A percentile compares a stretch with the other conserved stretches of the same genome.
Evolutionary conservation across 345 rosid species (phyloP).

Genomic region (Hypericum androsaemum): DNA sequence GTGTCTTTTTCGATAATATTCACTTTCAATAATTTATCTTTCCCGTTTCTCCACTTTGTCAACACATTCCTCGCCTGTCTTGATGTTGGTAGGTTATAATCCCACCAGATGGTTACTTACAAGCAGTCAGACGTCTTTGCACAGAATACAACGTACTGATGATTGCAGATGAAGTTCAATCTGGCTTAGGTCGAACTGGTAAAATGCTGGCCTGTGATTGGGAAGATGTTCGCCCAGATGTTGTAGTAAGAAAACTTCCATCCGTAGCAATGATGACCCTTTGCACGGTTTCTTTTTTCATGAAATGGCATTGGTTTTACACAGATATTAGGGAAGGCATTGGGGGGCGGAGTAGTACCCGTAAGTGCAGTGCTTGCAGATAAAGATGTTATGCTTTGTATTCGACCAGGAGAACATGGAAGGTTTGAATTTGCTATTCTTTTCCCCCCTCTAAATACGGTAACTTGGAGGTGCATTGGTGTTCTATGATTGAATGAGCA

Average conservation of each 20-base stretch:
- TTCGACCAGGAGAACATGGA: conserved; percentile 96
- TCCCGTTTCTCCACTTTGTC: conserved; percentile 1
- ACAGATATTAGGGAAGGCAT: conserved; percentile 85
- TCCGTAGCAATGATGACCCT: no score
- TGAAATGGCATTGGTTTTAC: no score
- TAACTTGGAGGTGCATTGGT: no score
- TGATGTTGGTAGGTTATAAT: conserved; percentile 50
- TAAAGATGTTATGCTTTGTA: conserved; percentile 82
- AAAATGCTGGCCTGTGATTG: conserved; percentile 92
- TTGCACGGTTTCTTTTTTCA: no score
- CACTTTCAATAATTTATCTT: no score
- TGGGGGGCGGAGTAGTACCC: conserved; percentile 96
- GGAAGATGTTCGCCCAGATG: conserved; percentile 84
- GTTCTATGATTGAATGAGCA: no score
- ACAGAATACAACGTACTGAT: conserved; percentile 63
- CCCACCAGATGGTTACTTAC: conserved; percentile 80
- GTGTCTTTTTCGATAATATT: conserved; percentile 15
- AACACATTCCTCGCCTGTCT: background rate
- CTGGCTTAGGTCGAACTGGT: conserved; percentile 84
- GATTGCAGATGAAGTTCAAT: conserved; percentile 96
- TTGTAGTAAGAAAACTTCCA: conserved; percentile 68
- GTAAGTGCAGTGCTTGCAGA: conserved; percentile 91
- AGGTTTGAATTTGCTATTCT: conserved; percentile 34
- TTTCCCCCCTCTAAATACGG: background rate
- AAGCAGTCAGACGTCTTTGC: conserved; percentile 79